These are phyloP conservation scores for Neostapfia colusana DNA, from an alignment of 176 grass and related monocot species.

Conservation along the genomic window DNA sequence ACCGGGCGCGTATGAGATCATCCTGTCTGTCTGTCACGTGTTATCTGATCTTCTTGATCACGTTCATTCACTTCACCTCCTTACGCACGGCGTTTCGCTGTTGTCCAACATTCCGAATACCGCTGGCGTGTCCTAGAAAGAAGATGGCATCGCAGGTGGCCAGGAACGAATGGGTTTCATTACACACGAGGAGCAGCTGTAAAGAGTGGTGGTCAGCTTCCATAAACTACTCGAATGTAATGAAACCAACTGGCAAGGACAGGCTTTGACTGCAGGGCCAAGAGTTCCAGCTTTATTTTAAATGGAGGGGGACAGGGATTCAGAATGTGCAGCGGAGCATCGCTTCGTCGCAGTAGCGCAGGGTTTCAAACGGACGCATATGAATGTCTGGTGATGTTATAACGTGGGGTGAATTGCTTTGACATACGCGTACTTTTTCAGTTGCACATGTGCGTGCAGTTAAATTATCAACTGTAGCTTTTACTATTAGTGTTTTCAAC, in stretches of 20 bases:
- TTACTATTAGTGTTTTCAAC: neutral
- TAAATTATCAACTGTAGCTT: neutral
- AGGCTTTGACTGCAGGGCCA: constrained; percentile 38
- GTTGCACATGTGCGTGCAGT: too few species aligned
- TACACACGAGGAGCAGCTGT: constrained; percentile 18
- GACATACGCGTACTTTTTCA: neutral
- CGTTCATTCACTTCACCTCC: neutral
- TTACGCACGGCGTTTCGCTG: constrained; percentile 7
- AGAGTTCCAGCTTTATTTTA: constrained; percentile 27
- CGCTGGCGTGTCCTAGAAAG: neutral
- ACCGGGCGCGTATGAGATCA: constrained; percentile 2
- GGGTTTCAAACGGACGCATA: constrained; percentile 23
- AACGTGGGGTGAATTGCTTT: neutral
- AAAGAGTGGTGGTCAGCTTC: constrained; percentile 38
- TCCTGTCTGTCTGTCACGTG: constrained; percentile 1
- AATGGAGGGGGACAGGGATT: neutral
- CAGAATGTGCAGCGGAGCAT: constrained; percentile 26
- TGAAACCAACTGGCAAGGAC: constrained; percentile 30
- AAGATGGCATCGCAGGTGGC: neutral
- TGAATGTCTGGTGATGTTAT: constrained; percentile 21
- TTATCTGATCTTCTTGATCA: neutral
- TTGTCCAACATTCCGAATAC: constrained; percentile 16
- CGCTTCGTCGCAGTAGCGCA: constrained; percentile 4
- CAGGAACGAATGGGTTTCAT: neutral
- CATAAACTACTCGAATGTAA: constrained; percentile 31